phyloP scores from a whole-genome alignment of 2,329 filamentous ascomycete species.

The Capronia epimyces region DNA sequence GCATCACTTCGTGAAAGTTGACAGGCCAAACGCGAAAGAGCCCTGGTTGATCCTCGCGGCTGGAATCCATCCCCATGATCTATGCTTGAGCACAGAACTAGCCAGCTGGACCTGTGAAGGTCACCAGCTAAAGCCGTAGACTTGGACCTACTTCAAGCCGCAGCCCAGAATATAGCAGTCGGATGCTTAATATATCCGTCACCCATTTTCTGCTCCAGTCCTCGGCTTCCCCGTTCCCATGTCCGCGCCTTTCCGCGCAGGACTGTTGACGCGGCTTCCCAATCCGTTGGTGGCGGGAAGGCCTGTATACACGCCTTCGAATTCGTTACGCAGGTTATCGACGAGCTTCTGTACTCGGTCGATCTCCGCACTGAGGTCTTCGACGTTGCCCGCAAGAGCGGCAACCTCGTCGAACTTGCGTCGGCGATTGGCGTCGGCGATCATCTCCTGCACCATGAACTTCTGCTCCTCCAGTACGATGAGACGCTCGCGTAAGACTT shows the following conservation, averaged over 20 bases:
- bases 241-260: slow-evolving; percentile 6
- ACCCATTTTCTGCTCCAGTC: background rate
- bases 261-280: slow-evolving; percentile 25
- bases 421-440: slow-evolving; percentile 67
- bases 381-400: slow-evolving; percentile 70
- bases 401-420: slow-evolving; percentile 81
- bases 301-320: slow-evolving; percentile 47
- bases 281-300: slow-evolving; percentile 5
- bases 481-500: slow-evolving; percentile 69
- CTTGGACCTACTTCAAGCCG: background rate
- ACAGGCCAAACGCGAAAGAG: too few species aligned
- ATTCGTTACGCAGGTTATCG: slow-evolving; percentile 54
- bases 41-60: too few species aligned
- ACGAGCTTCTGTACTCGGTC: slow-evolving; percentile 61
- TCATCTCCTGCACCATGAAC: slow-evolving; percentile 83
- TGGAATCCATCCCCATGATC: too few species aligned
- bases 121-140: too few species aligned
- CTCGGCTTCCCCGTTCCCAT: slow-evolving; percentile 12
- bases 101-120: too few species aligned
- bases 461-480: slow-evolving; percentile 86
- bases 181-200: background rate
- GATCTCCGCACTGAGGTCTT: slow-evolving; percentile 77
- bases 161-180: too few species aligned
- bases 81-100: too few species aligned
- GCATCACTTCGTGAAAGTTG: too few species aligned